These are phyloP conservation scores for Calocera cornea DNA, from an alignment of 768 basidiomycete species.

Conservation along the genomic window DNA sequence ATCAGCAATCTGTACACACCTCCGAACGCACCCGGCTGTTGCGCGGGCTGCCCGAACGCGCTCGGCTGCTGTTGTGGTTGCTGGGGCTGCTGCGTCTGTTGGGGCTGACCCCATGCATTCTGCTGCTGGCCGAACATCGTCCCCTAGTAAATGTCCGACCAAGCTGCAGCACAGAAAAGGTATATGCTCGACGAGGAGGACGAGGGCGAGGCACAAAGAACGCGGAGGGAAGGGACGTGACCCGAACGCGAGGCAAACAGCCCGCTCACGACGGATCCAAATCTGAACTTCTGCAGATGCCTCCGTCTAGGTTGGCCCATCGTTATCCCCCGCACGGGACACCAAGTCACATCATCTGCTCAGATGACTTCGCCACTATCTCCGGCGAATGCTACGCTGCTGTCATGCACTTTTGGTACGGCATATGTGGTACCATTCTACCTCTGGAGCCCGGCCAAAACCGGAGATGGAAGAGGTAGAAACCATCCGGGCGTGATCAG, in stretches of 20 bases:
- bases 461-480: conserved; percentile 23
- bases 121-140: not conserved
- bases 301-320: not conserved
- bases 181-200: not conserved
- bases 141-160: not conserved
- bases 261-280: not conserved
- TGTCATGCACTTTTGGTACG: not conserved
- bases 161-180: not conserved
- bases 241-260: not conserved
- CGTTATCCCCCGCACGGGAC: not conserved
- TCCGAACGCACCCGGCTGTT: not conserved
- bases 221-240: not conserved
- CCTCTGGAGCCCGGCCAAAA: not conserved
- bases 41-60: conserved; percentile 7
- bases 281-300: not conserved
- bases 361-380: not conserved
- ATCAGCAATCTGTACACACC: not conserved
- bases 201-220: not conserved
- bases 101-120: not conserved
- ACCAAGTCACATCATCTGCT: not conserved
- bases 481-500: conserved; percentile 77
- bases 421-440: not conserved
- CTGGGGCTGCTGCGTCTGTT: not conserved
- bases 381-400: not conserved
- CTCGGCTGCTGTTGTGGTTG: conserved; percentile 8